Evolutionary conservation across 371 early-diverging fungal species (phyloP).

Genomic region (Saksenaea vasiformis): DNA sequence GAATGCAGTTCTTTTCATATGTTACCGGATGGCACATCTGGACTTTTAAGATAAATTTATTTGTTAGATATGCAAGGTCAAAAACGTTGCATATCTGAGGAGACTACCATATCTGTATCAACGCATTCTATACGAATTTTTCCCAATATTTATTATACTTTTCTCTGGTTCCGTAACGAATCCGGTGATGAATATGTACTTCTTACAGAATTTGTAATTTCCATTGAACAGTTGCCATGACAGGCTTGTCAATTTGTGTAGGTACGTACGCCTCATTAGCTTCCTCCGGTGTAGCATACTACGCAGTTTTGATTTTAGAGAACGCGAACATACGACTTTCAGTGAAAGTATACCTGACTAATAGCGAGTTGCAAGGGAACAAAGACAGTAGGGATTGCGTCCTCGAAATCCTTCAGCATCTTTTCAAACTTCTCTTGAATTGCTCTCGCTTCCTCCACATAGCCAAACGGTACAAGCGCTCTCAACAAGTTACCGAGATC

Average conservation of each 20-base stretch:
- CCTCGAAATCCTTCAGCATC: constrained; percentile 34
- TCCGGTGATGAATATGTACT: too few species aligned
- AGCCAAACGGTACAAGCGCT: constrained; percentile 47
- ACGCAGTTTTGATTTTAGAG: not conserved
- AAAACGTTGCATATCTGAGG: too few species aligned
- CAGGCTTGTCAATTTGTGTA: constrained; percentile 44
- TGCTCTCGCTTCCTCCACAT: constrained; percentile 46
- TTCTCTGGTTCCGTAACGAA: too few species aligned
- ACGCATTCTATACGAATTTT: too few species aligned
- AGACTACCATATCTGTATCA: too few species aligned
- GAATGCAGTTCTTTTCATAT: too few species aligned
- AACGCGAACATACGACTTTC: not conserved
- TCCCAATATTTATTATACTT: too few species aligned
- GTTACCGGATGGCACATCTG: too few species aligned
- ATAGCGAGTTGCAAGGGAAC: constrained; percentile 42
- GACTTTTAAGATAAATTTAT: too few species aligned
- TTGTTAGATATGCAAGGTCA: too few species aligned
- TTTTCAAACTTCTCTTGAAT: constrained; percentile 47
- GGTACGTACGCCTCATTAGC: constrained; percentile 33
- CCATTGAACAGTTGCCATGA: constrained; percentile 43
- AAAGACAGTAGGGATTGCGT: constrained; percentile 39
- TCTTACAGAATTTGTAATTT: constrained; percentile 41
- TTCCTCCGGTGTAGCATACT: constrained; percentile 48
- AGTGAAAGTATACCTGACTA: constrained; percentile 29
- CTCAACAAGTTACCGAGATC: constrained; percentile 43